Evolutionary conservation across 2,329 filamentous ascomycete genomes (phyloP).

Genomic region (Myriosclerotinia duriaeana): DNA sequence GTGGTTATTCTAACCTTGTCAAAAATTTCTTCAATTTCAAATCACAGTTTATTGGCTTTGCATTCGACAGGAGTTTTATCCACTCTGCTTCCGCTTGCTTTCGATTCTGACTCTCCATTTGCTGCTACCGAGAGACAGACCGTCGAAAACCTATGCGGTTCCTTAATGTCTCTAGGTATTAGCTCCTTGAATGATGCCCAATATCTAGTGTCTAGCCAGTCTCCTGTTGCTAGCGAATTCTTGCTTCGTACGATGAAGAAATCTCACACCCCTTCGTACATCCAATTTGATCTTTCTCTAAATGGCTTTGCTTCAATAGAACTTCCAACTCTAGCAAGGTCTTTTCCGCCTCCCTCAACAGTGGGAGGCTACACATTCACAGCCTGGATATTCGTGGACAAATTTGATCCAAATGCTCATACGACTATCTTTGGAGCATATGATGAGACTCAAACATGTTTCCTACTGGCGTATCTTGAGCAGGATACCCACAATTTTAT

Average conservation of each 20-base stretch:
- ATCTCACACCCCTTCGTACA: constrained; percentile 76
- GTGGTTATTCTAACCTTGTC: constrained; percentile 53
- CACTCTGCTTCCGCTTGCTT: constrained; percentile 62
- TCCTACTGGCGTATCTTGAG: constrained; percentile 89
- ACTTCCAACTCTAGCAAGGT: constrained; percentile 76
- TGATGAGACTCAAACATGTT: constrained; percentile 88
- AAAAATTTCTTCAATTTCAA: constrained; percentile 59
- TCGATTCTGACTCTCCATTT: constrained; percentile 52
- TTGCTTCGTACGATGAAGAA: constrained; percentile 69
- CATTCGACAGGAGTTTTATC: constrained; percentile 71
- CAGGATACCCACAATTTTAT: constrained; percentile 93
- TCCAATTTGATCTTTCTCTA: constrained; percentile 90
- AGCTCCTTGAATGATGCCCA: constrained; percentile 80
- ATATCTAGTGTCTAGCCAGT: constrained; percentile 60
- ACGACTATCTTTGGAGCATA: constrained; percentile 96
- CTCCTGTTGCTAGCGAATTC: constrained; percentile 63
- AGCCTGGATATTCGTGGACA: constrained; percentile 84
- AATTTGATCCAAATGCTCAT: constrained; percentile 80
- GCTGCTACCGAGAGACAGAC: constrained; percentile 56
- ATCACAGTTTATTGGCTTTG: constrained; percentile 68
- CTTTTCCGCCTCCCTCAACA: constrained; percentile 77
- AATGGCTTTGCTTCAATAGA: constrained; percentile 90
- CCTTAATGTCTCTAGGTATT: constrained; percentile 72
- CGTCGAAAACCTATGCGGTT: constrained; percentile 65
- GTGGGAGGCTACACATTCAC: constrained; percentile 84